Evolutionary conservation across 2,329 filamentous ascomycete species (phyloP), one percentile per base, ranked within the genome.

Genomic region (Diplodia mutila): DNA sequence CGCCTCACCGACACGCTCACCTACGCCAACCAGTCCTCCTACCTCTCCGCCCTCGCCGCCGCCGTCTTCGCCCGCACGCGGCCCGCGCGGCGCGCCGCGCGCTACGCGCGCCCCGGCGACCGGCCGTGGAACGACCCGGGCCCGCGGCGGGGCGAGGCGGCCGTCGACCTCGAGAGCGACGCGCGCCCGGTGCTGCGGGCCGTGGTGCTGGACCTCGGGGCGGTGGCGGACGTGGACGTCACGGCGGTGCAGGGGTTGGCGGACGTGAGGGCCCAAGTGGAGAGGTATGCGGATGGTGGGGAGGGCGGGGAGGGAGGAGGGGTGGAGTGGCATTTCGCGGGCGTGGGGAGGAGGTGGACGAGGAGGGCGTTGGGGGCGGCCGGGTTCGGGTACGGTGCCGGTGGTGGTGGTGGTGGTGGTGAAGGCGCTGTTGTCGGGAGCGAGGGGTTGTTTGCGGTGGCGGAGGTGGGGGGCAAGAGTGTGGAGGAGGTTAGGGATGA

Each of bases 61-160:
- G 72, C 74, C 21, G 81, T 83, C n/a, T 81, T 83, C 69, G 73
- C 75, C 48, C 81, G 89, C 68, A 97, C 94, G 2, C 89, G 91
- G 37, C 90, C 92, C 34, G 96, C 92, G 0, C 92, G 91, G 7
- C 7, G 32, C 70, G 82, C 88, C 0, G 82, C 90, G 67, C 82
- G 85, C 3, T 96, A 89, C 67, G 73, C 75, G 12, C 80, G 79
- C 65, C 72, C 80, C 14, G 83, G 83, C 32, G 94, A 99, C 76
- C 86, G 94, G 8, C 94, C 95, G 0, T 98, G 95, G 95, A 98
- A 97, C 74, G 92, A 97, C 75, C 92, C 94, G 0, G 93, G 92
- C 61, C 91, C 92, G 68, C 85, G 86, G 34, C 86, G 81, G 66
- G 84, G 82, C 77, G 74, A 80, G 74, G 65, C 78, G 74, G 65